Conservation (phyloP, 1,284 basidiomycete species). For the Trichosporon sp. region DNA sequence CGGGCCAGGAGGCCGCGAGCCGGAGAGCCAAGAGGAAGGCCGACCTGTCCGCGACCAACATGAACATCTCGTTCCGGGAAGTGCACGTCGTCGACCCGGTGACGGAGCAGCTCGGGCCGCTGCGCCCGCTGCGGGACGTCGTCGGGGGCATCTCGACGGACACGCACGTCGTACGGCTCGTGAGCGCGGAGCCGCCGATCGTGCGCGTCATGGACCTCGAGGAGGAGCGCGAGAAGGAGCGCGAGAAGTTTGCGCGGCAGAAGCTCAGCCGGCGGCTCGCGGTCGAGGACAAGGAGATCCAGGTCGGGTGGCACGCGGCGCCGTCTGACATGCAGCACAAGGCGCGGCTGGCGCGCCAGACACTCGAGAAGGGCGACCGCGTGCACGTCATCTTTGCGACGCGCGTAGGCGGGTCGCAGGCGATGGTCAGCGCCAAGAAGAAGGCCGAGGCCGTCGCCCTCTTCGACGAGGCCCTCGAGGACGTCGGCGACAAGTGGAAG, state of each 20-base stretch:
- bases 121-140: constrained; percentile 21
- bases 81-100: constrained; percentile 38
- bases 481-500: constrained; percentile 78
- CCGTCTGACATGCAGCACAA: constrained; percentile 42
- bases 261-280: constrained; percentile 28
- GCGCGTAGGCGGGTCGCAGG: constrained; percentile 17
- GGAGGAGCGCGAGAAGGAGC: constrained; percentile 25
- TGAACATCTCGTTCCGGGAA: constrained; percentile 32
- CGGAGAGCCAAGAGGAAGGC: background rate
- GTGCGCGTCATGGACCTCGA: constrained; percentile 36
- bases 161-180: constrained; percentile 30
- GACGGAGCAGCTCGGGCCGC: constrained; percentile 24
- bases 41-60: constrained; percentile 7
- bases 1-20: background rate
- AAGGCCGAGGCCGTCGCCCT: constrained; percentile 54
- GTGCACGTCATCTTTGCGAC: constrained; percentile 43
- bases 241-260: constrained; percentile 25
- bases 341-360: constrained; percentile 24
- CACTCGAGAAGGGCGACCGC: constrained; percentile 43
- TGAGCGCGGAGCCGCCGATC: constrained; percentile 33
- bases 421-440: constrained; percentile 15
- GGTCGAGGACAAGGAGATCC: constrained; percentile 44
- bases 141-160: constrained; percentile 17
- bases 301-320: constrained; percentile 43
- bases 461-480: constrained; percentile 67